Base-by-base conservation (phyloP, 495 filamentous ascomycete genomes). In the Amphirosellinia nigrospora region DNA sequence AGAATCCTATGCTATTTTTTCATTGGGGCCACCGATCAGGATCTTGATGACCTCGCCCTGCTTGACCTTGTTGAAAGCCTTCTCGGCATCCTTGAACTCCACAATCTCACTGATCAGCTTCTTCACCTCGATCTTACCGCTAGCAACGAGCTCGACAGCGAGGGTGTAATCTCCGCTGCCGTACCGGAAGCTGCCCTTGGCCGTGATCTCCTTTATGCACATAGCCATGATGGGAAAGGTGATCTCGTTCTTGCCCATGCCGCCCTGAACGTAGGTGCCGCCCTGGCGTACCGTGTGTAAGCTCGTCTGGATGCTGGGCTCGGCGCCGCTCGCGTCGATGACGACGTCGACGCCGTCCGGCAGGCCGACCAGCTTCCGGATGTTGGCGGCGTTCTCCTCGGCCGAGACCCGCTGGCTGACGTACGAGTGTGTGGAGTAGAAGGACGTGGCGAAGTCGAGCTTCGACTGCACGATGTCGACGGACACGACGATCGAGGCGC, bases 241-340 rank as follows among this genome's bases (percentile, higher is more conserved):
- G 79, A 96, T 92, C 71, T 93, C 89, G 11, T 86, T 74, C 77
- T 89, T 89, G 68, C 94, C 94, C 86, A 96, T 89, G 9, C 94
- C 94, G 66, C 87, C 93, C 82, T 97, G 94, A 1, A 97, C 91
- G 77, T 93, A 96, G 0, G 89, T 89, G 7, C 94, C 94, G 15
- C 94, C 93, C 52, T 84, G 79, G 53, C 89, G 81, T 3, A 95
- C 83, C 19, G 85, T 84, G 81, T 96, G 87, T 65, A 97, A 85
- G 0, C 86, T 89, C 1, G 89, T 86, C 78, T 95, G 89, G 75
- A 97, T 91, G 64, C 87, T 91, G 1, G 86, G 84, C 75, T 93
- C 92, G 1, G 92, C 94, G 26, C 94, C 94, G 5, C 87, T 89
- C 19, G 94, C 92, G 80, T 98, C 94, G 69, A 98, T 93, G 15